Evolutionary conservation across 2,329 filamentous ascomycete genomes (phyloP).

Genomic region (Penicillium sp.): DNA sequence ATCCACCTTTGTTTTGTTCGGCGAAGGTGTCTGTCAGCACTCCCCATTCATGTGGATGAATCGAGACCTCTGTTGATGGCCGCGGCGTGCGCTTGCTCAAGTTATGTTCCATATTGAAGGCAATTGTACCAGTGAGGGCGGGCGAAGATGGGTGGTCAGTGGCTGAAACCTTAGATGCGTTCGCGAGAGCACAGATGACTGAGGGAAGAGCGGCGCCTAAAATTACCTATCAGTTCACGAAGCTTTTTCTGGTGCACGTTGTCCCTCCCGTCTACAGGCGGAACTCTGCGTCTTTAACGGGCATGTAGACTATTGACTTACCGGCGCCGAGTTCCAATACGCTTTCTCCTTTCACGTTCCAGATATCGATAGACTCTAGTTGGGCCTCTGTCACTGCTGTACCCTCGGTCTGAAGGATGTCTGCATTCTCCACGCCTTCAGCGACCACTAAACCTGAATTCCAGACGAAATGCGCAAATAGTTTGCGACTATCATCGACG

Average conservation of each 20-base stretch:
- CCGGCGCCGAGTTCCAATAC: conserved; percentile 63
- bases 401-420: conserved; percentile 2
- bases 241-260: not conserved
- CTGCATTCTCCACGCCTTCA: conserved; percentile 40
- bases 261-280: too few species aligned
- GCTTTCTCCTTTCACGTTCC: conserved; percentile 49
- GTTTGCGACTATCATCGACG: conserved; percentile 49
- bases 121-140: conserved; percentile 44
- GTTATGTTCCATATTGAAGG: conserved; percentile 50
- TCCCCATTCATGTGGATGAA: conserved; percentile 59
- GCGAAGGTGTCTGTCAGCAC: conserved; percentile 44
- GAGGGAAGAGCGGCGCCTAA: conserved; percentile 44
- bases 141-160: conserved; percentile 52
- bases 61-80: conserved; percentile 22
- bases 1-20: conserved; percentile 37
- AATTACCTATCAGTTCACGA: not conserved
- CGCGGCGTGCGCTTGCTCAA: conserved; percentile 26
- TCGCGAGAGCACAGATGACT: conserved; percentile 36
- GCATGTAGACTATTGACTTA: conserved; percentile 38
- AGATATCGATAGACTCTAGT: conserved; percentile 26
- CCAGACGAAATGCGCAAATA: conserved; percentile 63
- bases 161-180: conserved; percentile 44
- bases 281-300: not conserved
- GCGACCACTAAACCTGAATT: conserved; percentile 52
- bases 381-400: conserved; percentile 14